phyloP scores from a whole-genome alignment of 352 stramenopile species.

The Pythium pyrilobum region DNA sequence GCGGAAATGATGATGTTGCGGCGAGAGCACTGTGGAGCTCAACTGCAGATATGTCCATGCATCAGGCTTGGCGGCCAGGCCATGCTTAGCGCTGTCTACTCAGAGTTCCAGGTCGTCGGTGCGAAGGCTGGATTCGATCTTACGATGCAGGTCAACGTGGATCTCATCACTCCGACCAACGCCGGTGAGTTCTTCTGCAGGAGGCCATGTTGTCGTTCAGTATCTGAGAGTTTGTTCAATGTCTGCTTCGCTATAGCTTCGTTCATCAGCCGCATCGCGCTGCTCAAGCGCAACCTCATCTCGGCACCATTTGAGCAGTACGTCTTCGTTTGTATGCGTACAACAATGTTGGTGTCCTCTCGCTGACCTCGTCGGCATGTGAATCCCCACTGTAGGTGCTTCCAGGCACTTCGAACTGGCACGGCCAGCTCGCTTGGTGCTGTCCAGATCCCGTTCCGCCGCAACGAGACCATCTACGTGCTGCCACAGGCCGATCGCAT shows the following conservation, averaged over 20 bases:
- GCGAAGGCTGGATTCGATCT: constrained; percentile 79
- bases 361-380: background rate
- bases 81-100: constrained; percentile 72
- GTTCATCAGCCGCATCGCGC: constrained; percentile 65
- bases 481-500: constrained; percentile 85
- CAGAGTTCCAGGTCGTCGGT: constrained; percentile 61
- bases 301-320: constrained; percentile 72
- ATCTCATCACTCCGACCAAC: constrained; percentile 66
- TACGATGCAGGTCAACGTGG: constrained; percentile 69
- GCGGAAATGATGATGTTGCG: background rate
- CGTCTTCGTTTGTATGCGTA: background rate
- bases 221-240: background rate
- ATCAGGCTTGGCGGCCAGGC: constrained; percentile 53
- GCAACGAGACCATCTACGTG: constrained; percentile 83
- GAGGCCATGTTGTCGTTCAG: background rate
- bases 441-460: constrained; percentile 83
- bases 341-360: background rate
- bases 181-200: constrained; percentile 34
- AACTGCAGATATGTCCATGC: constrained; percentile 7
- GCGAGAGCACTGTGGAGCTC: too few relatives aligned
- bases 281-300: constrained; percentile 83
- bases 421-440: constrained; percentile 46
- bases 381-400: constrained; percentile 32
- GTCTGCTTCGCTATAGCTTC: constrained; percentile 28
- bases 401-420: constrained; percentile 66